phyloP scores from a whole-genome alignment of 148 eudicot species.

The Linanthus parryae region DNA sequence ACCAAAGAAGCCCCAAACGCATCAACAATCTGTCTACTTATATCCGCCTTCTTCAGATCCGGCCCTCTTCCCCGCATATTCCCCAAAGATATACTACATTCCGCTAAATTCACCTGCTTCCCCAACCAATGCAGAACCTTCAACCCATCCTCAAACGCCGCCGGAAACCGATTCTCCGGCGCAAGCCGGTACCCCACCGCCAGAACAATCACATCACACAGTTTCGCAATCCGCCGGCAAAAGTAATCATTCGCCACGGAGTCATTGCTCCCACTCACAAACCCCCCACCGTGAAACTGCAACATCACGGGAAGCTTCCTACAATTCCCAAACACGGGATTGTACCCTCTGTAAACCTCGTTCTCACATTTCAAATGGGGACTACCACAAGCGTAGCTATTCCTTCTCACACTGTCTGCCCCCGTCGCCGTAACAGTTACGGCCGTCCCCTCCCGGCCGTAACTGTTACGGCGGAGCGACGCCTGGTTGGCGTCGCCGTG shows the following conservation, averaged over 20 bases:
- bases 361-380: no score
- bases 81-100: slow-evolving; percentile 66
- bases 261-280: slow-evolving; percentile 81
- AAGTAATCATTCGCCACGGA: slow-evolving; percentile 46
- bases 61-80: slow-evolving; percentile 31
- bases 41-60: slow-evolving; percentile 59
- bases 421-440: no score
- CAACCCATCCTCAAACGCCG: slow-evolving; percentile 92
- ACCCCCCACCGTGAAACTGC: slow-evolving; percentile 96
- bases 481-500: no score
- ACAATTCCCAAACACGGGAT: no score
- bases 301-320: slow-evolving; percentile 74
- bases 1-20: not conserved
- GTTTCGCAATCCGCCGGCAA: not conserved
- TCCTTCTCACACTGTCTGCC: no score
- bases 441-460: no score
- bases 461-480: no score
- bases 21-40: not conserved
- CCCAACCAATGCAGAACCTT: slow-evolving; percentile 88
- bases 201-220: slow-evolving; percentile 2
- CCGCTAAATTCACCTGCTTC: slow-evolving; percentile 89
- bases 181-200: not conserved
- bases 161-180: slow-evolving; percentile 33
- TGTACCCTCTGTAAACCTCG: no score
- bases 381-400: no score